These are phyloP conservation scores for Arthrobotrys sphaeroides DNA, from an alignment of 2,329 filamentous ascomycete species.

Conservation along the genomic window DNA sequence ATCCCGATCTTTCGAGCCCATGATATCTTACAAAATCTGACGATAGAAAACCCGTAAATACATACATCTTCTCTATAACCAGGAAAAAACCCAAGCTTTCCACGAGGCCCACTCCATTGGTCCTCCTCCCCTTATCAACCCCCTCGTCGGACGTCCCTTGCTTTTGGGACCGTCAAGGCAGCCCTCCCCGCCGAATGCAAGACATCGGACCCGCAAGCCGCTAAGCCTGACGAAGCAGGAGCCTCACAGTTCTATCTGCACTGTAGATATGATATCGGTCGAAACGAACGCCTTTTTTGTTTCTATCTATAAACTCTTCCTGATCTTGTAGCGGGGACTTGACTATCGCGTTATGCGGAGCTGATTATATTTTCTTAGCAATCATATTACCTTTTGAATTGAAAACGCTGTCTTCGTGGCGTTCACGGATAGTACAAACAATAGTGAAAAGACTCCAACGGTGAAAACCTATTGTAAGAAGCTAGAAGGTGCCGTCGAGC, in stretches of 20 bases:
- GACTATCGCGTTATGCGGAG: slow-evolving; percentile 28
- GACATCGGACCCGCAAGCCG: slow-evolving; percentile 1
- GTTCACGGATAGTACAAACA: background rate
- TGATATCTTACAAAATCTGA: no score
- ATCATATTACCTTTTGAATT: background rate
- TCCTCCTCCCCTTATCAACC: background rate
- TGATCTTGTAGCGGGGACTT: slow-evolving; percentile 35
- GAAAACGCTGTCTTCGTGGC: background rate
- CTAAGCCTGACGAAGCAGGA: slow-evolving; percentile 48
- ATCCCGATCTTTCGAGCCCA: background rate
- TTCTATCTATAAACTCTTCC: slow-evolving; percentile 37
- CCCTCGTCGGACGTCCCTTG: slow-evolving; percentile 42
- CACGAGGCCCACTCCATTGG: slow-evolving; percentile 46
- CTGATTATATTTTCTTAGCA: slow-evolving; percentile 13
- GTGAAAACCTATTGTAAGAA: slow-evolving; percentile 31
- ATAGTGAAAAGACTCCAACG: background rate
- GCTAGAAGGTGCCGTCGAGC: slow-evolving; percentile 33
- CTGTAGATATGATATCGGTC: slow-evolving; percentile 38
- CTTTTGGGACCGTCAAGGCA: slow-evolving; percentile 39
- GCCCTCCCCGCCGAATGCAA: background rate
- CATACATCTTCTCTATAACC: background rate
- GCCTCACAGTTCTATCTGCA: slow-evolving; percentile 21
- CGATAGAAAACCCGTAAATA: slow-evolving; percentile 17
- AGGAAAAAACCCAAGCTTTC: background rate
- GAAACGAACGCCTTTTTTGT: slow-evolving; percentile 2